Percentiles rank a stretch among this genome's conserved stretches.
These are phyloP conservation scores for Globisporangium canariense DNA, from an alignment of 352 stramenopile species.

Conservation along the genomic window DNA sequence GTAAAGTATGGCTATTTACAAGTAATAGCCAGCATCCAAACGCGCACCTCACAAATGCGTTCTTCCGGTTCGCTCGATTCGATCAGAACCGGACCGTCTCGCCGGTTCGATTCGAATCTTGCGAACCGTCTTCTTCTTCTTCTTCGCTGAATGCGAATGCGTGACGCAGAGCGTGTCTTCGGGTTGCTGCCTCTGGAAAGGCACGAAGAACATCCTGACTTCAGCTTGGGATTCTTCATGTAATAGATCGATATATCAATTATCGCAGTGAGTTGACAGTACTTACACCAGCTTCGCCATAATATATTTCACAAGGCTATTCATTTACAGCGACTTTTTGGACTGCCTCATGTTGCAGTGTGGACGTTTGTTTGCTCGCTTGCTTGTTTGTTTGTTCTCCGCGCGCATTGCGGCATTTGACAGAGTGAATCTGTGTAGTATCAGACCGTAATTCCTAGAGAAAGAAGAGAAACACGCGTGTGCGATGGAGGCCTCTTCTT, in stretches of 20 bases:
- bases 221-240: background rate
- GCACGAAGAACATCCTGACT: background rate
- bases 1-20: background rate
- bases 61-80: background rate
- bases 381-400: background rate
- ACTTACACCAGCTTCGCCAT: too few relatives aligned
- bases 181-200: background rate
- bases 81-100: background rate
- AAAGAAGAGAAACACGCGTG: conserved; percentile 1
- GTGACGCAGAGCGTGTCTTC: background rate
- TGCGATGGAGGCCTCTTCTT: background rate
- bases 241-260: background rate
- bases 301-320: background rate
- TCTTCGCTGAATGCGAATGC: conserved; percentile 8
- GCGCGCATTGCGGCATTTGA: background rate
- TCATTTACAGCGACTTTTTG: background rate
- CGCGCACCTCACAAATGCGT: background rate
- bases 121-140: conserved; percentile 9
- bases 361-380: background rate
- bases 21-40: background rate
- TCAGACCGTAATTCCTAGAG: background rate
- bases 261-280: background rate
- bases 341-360: conserved; percentile 4
- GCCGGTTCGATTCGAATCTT: conserved; percentile 7
- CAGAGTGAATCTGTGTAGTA: background rate